These are phyloP conservation scores for Trametes cinnabarina DNA, from an alignment of 768 basidiomycete genomes.

Conservation along the genomic window DNA sequence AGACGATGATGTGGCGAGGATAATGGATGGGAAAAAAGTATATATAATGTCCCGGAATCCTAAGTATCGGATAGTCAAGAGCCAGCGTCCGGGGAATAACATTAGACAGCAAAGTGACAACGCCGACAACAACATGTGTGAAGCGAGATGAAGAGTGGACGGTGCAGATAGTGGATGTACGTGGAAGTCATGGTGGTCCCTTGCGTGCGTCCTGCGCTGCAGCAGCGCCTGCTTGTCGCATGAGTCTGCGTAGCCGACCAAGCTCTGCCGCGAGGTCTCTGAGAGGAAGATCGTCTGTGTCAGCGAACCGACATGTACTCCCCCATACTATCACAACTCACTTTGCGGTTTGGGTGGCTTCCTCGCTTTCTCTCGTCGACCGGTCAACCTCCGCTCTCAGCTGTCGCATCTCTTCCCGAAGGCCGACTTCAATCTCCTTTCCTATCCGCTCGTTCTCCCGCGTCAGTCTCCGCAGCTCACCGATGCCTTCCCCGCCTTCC, in stretches of 20 bases:
- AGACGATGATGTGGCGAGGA: too few species aligned
- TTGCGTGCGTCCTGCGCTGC: conserved; percentile 12
- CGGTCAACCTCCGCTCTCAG: conserved; percentile 55
- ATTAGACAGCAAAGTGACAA: conserved; percentile 13
- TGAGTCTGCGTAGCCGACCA: conserved; percentile 66
- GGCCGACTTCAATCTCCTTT: conserved; percentile 59
- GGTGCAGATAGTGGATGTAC: background rate
- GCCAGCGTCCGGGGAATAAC: conserved; percentile 6
- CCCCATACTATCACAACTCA: conserved; percentile 31
- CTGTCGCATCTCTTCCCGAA: conserved; percentile 53
- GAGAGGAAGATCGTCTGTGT: background rate
- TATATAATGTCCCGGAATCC: conserved; percentile 6
- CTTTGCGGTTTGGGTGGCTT: conserved; percentile 62
- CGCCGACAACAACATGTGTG: background rate
- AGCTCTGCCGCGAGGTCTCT: conserved; percentile 65
- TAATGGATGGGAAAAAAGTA: too few species aligned
- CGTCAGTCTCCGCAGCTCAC: conserved; percentile 48
- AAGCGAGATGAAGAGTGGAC: background rate
- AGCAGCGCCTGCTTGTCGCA: conserved; percentile 50
- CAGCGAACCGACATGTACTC: background rate
- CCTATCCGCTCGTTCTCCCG: conserved; percentile 48
- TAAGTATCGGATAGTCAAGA: conserved; percentile 5
- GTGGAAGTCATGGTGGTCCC: conserved; percentile 11
- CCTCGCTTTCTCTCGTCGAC: conserved; percentile 53
- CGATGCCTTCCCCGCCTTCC: conserved; percentile 44